Percentiles rank a stretch among this genome's conserved stretches.
phyloP scores from a whole-genome alignment of 345 rosid species.

The Euphorbia pulcherrima region DNA sequence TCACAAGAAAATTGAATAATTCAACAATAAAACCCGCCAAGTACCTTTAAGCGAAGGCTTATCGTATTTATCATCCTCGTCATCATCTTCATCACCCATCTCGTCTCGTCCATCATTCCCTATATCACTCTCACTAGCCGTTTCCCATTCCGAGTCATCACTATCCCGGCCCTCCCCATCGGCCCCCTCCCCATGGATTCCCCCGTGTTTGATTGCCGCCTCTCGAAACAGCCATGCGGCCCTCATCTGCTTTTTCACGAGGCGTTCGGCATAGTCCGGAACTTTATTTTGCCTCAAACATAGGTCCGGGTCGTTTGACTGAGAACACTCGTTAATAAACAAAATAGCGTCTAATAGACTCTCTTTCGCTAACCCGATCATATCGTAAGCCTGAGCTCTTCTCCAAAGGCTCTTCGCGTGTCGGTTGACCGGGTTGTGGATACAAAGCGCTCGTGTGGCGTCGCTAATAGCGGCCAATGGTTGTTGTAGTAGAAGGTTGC shows the following conservation, averaged over 20 bases:
- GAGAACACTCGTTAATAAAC: conserved; percentile 95
- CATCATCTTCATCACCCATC: conserved; percentile 51
- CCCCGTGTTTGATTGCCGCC: conserved; percentile 89
- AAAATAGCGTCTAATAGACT: conserved; percentile 94
- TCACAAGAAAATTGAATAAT: not conserved
- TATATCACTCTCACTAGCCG: conserved; percentile 91
- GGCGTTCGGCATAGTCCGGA: conserved; percentile 94
- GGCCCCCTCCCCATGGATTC: conserved; percentile 68
- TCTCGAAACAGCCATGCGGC: conserved; percentile 98
- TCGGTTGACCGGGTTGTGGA: conserved; percentile 79
- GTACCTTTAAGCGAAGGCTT: conserved; percentile 29
- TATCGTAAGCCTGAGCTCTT: conserved; percentile 97
- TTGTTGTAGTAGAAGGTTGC: conserved; percentile 89
- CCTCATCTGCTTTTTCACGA: conserved; percentile 97
- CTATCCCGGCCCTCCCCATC: conserved; percentile 65
- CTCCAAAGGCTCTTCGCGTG: conserved; percentile 99
- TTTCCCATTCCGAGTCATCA: conserved; percentile 97
- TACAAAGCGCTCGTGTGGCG: conserved; percentile 83
- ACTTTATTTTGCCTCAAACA: conserved; percentile 89
- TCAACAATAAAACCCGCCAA: not conserved
- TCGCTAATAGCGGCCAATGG: conserved; percentile 89
- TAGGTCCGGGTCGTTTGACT: conserved; percentile 90
- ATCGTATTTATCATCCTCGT: conserved; percentile 42
- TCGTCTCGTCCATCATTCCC: conserved; percentile 80
- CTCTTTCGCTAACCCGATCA: conserved; percentile 90